Conservation (phyloP, 2,329 filamentous ascomycete genomes). For the Fusarium equiseti region DNA sequence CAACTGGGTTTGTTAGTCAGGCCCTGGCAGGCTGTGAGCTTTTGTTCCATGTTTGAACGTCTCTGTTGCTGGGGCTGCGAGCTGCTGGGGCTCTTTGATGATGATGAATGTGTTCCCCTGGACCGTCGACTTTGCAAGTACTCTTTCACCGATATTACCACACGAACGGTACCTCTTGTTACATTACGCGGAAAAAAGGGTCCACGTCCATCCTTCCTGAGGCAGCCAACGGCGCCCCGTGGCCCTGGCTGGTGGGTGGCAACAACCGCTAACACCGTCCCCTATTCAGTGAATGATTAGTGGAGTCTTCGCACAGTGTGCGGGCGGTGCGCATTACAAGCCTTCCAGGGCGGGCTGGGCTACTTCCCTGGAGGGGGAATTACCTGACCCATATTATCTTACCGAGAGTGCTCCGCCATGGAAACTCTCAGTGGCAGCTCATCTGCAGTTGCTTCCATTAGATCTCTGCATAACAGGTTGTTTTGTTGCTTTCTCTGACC, state of each 20-base stretch:
- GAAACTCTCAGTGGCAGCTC: slow-evolving; percentile 38
- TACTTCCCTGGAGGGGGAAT: slow-evolving; percentile 33
- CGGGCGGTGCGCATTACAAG: slow-evolving; percentile 31
- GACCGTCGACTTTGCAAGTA: slow-evolving; percentile 32
- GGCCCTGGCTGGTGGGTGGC: slow-evolving; percentile 40
- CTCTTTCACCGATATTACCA: slow-evolving; percentile 28
- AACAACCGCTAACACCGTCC: slow-evolving; percentile 44
- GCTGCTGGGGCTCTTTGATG: slow-evolving; percentile 30
- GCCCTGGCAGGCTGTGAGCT: slow-evolving; percentile 8
- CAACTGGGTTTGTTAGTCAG: background rate
- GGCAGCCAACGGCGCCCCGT: slow-evolving; percentile 44
- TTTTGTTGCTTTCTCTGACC: slow-evolving; percentile 8
- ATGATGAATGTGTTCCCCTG: slow-evolving; percentile 38
- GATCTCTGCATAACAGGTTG: slow-evolving; percentile 1
- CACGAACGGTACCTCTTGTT: slow-evolving; percentile 30
- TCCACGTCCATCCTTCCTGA: slow-evolving; percentile 37
- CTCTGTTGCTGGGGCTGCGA: slow-evolving; percentile 42
- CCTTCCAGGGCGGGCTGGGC: slow-evolving; percentile 7
- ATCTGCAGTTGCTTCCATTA: slow-evolving; percentile 26
- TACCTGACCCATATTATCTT: slow-evolving; percentile 45
- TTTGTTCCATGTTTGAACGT: slow-evolving; percentile 32
- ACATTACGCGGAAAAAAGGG: slow-evolving; percentile 28
- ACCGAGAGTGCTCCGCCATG: slow-evolving; percentile 43
- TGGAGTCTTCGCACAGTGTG: slow-evolving; percentile 35
- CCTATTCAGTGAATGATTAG: slow-evolving; percentile 43